Percentiles rank a stretch among this genome's conserved stretches.
phyloP scores from a whole-genome alignment of 129 eudicot genomes.

The Flaveria sonorensis region DNA sequence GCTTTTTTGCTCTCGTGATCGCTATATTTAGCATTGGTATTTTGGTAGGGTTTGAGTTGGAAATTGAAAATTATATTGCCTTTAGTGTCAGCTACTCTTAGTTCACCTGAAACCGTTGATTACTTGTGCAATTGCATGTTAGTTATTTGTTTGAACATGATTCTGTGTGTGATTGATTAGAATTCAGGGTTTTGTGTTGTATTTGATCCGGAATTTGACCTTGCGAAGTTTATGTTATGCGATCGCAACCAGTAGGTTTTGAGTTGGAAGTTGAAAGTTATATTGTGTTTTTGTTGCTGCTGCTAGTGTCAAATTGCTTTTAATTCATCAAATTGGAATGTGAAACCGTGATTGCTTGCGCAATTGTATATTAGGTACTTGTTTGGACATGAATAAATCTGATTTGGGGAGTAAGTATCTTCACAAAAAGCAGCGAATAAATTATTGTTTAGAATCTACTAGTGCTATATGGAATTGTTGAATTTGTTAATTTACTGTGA shows the following conservation, averaged over 20 bases:
- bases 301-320: background rate
- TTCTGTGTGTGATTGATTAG: conserved; percentile 5
- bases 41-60: no score
- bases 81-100: background rate
- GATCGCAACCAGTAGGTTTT: no score
- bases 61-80: no score
- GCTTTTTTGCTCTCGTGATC: no score
- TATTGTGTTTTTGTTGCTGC: no score
- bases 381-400: background rate
- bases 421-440: background rate
- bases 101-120: background rate
- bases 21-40: no score
- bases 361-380: background rate
- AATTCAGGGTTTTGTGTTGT: background rate
- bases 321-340: background rate
- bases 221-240: background rate
- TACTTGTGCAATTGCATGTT: background rate
- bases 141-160: background rate
- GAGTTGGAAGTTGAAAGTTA: no score
- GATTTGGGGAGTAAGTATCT: background rate
- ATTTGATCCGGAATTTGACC: conserved; percentile 18
- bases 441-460: background rate
- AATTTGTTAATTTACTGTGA: background rate
- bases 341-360: background rate
- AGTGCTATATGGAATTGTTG: background rate